Evolutionary conservation across 176 grass and related monocot species (phyloP).

Genomic region (Saccharum spontaneum): DNA sequence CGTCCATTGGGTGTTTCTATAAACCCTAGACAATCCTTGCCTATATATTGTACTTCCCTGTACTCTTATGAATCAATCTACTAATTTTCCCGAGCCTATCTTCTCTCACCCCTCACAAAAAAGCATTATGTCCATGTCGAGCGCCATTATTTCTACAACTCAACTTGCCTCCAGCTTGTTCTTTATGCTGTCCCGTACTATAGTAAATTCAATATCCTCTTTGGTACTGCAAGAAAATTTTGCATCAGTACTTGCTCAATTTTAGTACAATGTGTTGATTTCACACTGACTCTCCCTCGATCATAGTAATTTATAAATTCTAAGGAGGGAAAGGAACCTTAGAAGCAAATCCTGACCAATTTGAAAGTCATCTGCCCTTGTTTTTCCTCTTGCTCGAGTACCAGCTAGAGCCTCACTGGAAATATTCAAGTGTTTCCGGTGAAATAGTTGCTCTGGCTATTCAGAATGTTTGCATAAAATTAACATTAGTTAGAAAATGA

Average conservation of each 20-base stretch:
- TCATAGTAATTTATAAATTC: background rate
- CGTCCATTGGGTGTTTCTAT: too few relatives aligned
- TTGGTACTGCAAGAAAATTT: conserved; percentile 61
- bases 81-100: too few relatives aligned
- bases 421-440: conserved; percentile 87
- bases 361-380: conserved; percentile 65
- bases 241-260: conserved; percentile 11
- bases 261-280: conserved; percentile 2
- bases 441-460: conserved; percentile 99
- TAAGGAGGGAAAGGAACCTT: conserved; percentile 54
- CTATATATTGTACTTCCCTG: too few relatives aligned
- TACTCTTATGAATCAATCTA: too few relatives aligned
- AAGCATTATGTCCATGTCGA: conserved; percentile 5
- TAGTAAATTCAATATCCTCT: conserved; percentile 89
- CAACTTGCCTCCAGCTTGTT: conserved; percentile 79
- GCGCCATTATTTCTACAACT: conserved; percentile 21
- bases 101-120: background rate
- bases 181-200: conserved; percentile 89
- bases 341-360: conserved; percentile 92
- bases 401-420: conserved; percentile 97
- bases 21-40: too few relatives aligned
- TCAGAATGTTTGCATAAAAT: conserved; percentile 72
- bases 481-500: conserved; percentile 59
- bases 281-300: background rate
- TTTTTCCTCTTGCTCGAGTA: conserved; percentile 79